Conservation (phyloP, 345 rosid genomes). For the Corchorus capsularis region DNA sequence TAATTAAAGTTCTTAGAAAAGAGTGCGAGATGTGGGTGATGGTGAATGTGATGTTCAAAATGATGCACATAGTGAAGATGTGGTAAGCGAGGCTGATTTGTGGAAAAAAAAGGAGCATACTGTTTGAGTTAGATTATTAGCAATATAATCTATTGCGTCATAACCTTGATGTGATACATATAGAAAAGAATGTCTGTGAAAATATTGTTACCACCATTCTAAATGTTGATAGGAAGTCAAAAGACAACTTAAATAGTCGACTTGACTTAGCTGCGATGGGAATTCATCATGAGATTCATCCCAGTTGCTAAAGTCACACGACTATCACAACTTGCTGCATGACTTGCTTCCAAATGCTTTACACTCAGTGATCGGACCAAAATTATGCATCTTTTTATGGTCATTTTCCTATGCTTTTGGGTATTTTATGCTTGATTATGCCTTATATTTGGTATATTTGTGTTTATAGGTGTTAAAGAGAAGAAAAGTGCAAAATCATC, state of each 20-base stretch:
- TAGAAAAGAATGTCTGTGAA: not conserved
- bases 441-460: too few species aligned
- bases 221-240: not conserved
- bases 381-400: too few species aligned
- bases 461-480: too few species aligned
- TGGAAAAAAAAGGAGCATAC: not conserved
- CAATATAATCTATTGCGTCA: not conserved
- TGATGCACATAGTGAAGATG: too few species aligned
- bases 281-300: not conserved
- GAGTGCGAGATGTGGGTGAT: not conserved
- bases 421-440: too few species aligned
- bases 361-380: too few species aligned
- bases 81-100: not conserved
- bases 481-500: too few species aligned
- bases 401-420: too few species aligned
- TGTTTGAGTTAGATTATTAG: not conserved
- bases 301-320: too few species aligned
- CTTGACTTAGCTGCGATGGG: not conserved
- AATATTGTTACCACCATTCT: not conserved
- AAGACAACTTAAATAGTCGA: not conserved
- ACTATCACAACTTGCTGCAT: too few species aligned
- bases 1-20: not conserved
- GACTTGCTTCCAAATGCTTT: too few species aligned
- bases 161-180: slow-evolving; percentile 1
- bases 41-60: not conserved